Percentiles rank a stretch among this genome's conserved stretches.
Conservation (phyloP, 2,329 filamentous ascomycete species). For the Colletotrichum siamense region DNA sequence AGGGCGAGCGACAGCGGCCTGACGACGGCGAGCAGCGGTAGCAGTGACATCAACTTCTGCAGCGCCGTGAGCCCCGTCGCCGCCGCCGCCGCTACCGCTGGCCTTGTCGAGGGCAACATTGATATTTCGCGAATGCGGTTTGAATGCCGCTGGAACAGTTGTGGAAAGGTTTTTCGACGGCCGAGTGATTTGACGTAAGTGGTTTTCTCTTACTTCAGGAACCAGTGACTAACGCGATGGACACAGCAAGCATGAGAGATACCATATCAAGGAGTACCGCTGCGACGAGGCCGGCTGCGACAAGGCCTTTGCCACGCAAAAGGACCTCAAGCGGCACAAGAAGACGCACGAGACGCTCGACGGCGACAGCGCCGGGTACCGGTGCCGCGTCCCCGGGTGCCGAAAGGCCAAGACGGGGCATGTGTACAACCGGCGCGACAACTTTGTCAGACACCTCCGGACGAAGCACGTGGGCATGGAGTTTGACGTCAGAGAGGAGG, state of each 20-base stretch:
- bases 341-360: slow-evolving; percentile 22
- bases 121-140: slow-evolving; percentile 16
- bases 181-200: slow-evolving; percentile 21
- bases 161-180: slow-evolving; percentile 19
- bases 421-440: slow-evolving; percentile 31
- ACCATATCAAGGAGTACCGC: slow-evolving; percentile 26
- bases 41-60: background rate
- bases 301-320: slow-evolving; percentile 28
- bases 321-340: slow-evolving; percentile 30
- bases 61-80: background rate
- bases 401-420: slow-evolving; percentile 28
- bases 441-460: slow-evolving; percentile 29
- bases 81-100: background rate
- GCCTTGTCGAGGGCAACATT: background rate
- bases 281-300: slow-evolving; percentile 23
- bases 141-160: slow-evolving; percentile 19
- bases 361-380: slow-evolving; percentile 26
- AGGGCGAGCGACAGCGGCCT: slow-evolving; percentile 13
- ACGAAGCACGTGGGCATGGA: slow-evolving; percentile 25
- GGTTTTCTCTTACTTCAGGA: background rate
- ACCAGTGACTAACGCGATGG: background rate
- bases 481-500: slow-evolving; percentile 15
- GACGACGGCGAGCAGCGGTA: background rate
- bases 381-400: slow-evolving; percentile 29
- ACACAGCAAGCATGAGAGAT: slow-evolving; percentile 26